Base-by-base conservation (phyloP, 108 stramenopile genomes). In the Aureococcus anophagefferens region DNA sequence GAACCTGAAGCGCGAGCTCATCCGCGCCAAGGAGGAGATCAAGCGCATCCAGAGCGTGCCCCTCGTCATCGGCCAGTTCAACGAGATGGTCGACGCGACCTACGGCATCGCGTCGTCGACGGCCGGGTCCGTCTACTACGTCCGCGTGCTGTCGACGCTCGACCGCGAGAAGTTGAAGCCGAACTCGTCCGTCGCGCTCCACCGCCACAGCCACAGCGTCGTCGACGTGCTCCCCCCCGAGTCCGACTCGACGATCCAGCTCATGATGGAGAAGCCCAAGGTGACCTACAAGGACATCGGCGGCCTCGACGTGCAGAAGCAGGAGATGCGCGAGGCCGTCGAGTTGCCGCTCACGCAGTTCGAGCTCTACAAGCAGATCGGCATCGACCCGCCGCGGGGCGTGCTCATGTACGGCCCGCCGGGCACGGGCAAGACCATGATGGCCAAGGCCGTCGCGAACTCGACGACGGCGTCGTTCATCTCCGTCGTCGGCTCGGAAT, bases 41-140 rank as follows among this genome's bases (percentile, higher is more conserved):
- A 94, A 94, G 63, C 87, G 95, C 35, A 98, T 99, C 77, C 97
- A 98, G 84, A 85, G 84, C 14, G 98, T 99, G 30, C 98, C 98
- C 28, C 85, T 99, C 59, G 94, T 96, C 33, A 98, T 99, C 76
- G 98, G 98, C 0, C 96, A 98, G 80, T 99, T 99, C 85, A 96
- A 97, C 68, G 98, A 99, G 87, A 96, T 99, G 94, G 95, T 99
- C 72, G 98, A 99, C 76, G 92, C 93, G 71, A 91, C 96, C 80
- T 96, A 98, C 74, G 96, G 98, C 32, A 96, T 97, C 70, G 96
- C 97, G 5, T 82, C 81, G 18, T 89, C 88, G 64, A 97, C 98
- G 4, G 94, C 96, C 14, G 98, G 98, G 25, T 91, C 90, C 70
- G 96, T 91, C 74, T 99, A 97, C 74, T 96, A 94, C 75, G 98